phyloP scores from a whole-genome alignment of 2,329 filamentous ascomycete species.

The Fusarium pseudonygamai region DNA sequence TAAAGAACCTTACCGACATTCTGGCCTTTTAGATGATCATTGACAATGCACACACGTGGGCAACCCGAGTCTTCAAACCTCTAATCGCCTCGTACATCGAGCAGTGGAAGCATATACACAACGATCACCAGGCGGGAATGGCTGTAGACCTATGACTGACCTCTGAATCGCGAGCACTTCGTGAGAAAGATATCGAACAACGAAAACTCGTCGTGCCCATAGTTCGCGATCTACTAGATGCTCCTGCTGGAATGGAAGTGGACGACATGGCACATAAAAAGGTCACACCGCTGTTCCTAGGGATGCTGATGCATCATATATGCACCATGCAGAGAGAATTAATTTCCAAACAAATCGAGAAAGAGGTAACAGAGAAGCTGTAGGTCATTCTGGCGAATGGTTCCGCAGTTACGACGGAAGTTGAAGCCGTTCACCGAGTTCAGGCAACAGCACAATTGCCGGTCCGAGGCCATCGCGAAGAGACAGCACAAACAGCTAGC shows the following conservation, averaged over 20 bases:
- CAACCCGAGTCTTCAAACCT: conserved; percentile 29
- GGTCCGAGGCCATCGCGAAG: background rate
- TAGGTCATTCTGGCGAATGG: background rate
- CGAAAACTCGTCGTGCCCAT: background rate
- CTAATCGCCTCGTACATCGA: conserved; percentile 29
- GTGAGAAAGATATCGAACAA: background rate
- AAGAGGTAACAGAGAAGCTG: background rate
- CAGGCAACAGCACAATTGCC: background rate
- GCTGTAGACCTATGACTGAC: accelerated
- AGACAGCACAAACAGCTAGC: no score
- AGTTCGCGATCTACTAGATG: background rate
- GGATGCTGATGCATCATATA: conserved; percentile 16
- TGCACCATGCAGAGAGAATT: background rate
- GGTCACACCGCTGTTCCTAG: conserved; percentile 14
- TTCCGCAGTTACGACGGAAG: background rate
- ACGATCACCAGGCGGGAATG: no score
- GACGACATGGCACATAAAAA: background rate
- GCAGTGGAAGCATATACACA: conserved; percentile 18
- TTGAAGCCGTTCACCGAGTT: background rate
- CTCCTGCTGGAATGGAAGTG: background rate
- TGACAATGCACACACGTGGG: conserved; percentile 39
- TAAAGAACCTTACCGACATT: conserved; percentile 10
- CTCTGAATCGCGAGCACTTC: background rate
- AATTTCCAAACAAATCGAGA: background rate
- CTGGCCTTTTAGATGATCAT: conserved; percentile 26